Conservation (phyloP, 495 filamentous ascomycete species). For the Amniculicola lignicola region DNA sequence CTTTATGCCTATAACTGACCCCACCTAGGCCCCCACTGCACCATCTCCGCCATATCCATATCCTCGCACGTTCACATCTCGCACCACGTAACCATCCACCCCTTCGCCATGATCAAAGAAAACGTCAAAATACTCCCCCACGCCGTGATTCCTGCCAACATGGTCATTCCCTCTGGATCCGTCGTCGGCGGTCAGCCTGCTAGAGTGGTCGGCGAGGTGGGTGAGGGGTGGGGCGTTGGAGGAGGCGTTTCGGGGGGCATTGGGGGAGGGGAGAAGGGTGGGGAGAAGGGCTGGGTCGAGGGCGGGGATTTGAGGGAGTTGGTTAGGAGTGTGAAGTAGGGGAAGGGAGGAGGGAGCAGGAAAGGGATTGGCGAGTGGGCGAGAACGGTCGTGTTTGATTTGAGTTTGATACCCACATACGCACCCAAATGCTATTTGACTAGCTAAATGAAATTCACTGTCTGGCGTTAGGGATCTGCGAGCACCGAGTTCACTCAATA, state of each 20-base stretch:
- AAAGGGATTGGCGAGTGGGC: too few relatives aligned
- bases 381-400: too few relatives aligned
- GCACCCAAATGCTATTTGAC: too few relatives aligned
- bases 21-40: conserved; percentile 26
- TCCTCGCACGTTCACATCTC: conserved; percentile 74
- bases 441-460: too few relatives aligned
- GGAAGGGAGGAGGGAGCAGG: neutral
- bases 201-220: conserved; percentile 78
- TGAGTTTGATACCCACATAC: too few relatives aligned
- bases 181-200: conserved; percentile 81
- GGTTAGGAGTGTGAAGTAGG: conserved; percentile 42
- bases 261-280: conserved; percentile 42
- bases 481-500: too few relatives aligned
- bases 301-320: conserved; percentile 46
- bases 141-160: conserved; percentile 75
- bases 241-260: conserved; percentile 48
- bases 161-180: conserved; percentile 86
- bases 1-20: neutral
- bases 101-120: conserved; percentile 88
- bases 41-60: conserved; percentile 35
- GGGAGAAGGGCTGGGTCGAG: conserved; percentile 38
- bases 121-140: conserved; percentile 80
- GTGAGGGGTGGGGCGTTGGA: conserved; percentile 68
- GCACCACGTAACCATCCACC: conserved; percentile 66
- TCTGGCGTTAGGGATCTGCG: too few relatives aligned